Base-by-base conservation (phyloP, 805 yeast genomes). In the Candida alai region DNA sequence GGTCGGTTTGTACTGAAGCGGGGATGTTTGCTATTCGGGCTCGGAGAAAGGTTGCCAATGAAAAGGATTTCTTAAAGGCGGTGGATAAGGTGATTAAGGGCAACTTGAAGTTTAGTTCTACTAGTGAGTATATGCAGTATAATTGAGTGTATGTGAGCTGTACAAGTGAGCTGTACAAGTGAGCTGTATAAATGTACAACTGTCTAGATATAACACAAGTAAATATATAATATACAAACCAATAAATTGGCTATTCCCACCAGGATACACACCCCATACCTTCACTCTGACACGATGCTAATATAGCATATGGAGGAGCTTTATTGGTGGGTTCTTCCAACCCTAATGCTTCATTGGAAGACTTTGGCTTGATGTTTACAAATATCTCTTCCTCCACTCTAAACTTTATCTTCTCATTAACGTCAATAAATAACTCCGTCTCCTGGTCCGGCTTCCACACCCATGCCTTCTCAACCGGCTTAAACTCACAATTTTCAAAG, bases 21-120 rank as follows among this genome's bases (percentile, higher is more conserved):
- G 99, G 99, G 52, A 93, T 93, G 98, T 93, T 89, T 71, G 98
- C 99, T 28, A 93, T 93, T 36, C 79, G 99, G 52, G 96, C 97
- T 13, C 80, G 99, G 64, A 78, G 98, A 68, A 93, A 93, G 70
- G 96, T 93, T 27, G 97, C 98, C 24, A 83, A 95, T 18, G 99
- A 93, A 60, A 93, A 93, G 72, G 99, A 93, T 62, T 93, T 93
- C 73, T 70, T 93, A 52, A 88, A 90, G 49, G 96, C 98, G 21
- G 99, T 93, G 29, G 98, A 93, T 52, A 93, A 93, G 72, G 99
- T 93, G 41, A 93, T 93, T 55, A 93, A 90, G 74, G 97, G 98
- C 52, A 90, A 93, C 70, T 80, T 89, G 80, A 94, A 93, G 73
- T 93, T 93, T 72, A 82, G 95, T 63, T 84, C 95, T 27, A 93